Conservation (phyloP, 495 filamentous ascomycete species). For the Neurospora discreta region DNA sequence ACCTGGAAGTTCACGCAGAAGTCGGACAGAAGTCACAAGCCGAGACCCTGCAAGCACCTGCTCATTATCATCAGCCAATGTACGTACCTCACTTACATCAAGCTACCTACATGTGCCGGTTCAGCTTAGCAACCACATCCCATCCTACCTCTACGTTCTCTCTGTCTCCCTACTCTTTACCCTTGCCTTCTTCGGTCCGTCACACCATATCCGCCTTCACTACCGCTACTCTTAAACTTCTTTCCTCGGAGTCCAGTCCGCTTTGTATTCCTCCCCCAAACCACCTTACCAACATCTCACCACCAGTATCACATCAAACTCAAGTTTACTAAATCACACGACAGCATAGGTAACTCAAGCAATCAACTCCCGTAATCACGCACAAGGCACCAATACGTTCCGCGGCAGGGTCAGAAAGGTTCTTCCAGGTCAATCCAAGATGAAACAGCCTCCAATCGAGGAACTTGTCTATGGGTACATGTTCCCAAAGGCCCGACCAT, state of each 20-base stretch:
- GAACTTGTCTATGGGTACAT: conserved; percentile 44
- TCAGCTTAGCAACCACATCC: neutral
- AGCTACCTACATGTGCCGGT: neutral
- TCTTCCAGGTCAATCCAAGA: conserved; percentile 18
- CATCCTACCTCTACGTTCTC: neutral
- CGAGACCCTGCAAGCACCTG: neutral
- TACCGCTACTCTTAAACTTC: neutral
- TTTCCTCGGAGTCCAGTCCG: neutral
- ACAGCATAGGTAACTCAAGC: neutral
- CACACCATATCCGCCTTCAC: neutral
- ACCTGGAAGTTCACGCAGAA: neutral
- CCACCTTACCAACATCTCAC: neutral
- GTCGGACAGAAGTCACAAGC: neutral
- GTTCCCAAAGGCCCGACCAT: conserved; percentile 40
- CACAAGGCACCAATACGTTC: neutral
- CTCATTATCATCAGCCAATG: neutral
- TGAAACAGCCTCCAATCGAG: conserved; percentile 43
- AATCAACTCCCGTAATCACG: neutral
- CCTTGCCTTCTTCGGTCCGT: neutral
- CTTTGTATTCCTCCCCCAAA: neutral
- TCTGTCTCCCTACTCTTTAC: neutral
- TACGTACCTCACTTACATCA: neutral
- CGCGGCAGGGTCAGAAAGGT: neutral
- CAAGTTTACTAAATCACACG: neutral
- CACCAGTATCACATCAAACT: neutral